Base-by-base conservation (phyloP, 2,329 filamentous ascomycete genomes). In the Verticillium tricorpus region DNA sequence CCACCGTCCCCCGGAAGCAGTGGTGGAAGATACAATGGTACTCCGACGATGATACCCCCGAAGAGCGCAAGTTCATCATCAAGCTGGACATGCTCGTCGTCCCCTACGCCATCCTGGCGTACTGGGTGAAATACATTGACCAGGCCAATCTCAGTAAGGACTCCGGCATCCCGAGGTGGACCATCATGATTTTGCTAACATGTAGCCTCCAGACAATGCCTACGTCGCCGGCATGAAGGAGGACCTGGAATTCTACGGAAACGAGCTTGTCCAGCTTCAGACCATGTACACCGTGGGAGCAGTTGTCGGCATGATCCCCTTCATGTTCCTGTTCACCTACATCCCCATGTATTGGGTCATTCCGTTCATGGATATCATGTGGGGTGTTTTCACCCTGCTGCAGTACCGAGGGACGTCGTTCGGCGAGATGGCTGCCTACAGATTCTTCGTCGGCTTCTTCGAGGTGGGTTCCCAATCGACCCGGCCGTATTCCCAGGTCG, bases 381-480 rank as follows among this genome's bases (percentile, higher is more conserved):
- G 85, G 84, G 83, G 83, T 0, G 69, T 85, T 22, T 83, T 86
- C 63, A 87, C 84, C 0, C 74, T 87, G 15, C 71, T 85, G 64
- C 82, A 85, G 63, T 85, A 80, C 62, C 78, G 82, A 7, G 78
- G 78, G 1, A 72, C 74, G 3, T 74, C 76, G 2, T 84, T 78
- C 64, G 75, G 77, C 1, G 82, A 85, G 60, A 61, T 85, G 14
- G 79, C 78, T 58, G 80, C 81, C 0, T 85, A 84, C 68, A 77
- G 83, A 2, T 86, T 86, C 60, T 63, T 85, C 1, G 79, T 85
- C 4, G 81, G 82, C 0, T 78, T 78, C 68, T 84, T 85, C 62
- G 82, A 85, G 55, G 55, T 57, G 19, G 34, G 55, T 11, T 5
- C 9, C 12, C 5, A 15, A 5, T 22, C n/a, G 15, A 22, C 50